A percentile compares a stretch with the other conserved stretches of the same genome.
Evolutionary conservation across 2,329 filamentous ascomycete genomes (phyloP).

Genomic region (Beauveria caledonica): DNA sequence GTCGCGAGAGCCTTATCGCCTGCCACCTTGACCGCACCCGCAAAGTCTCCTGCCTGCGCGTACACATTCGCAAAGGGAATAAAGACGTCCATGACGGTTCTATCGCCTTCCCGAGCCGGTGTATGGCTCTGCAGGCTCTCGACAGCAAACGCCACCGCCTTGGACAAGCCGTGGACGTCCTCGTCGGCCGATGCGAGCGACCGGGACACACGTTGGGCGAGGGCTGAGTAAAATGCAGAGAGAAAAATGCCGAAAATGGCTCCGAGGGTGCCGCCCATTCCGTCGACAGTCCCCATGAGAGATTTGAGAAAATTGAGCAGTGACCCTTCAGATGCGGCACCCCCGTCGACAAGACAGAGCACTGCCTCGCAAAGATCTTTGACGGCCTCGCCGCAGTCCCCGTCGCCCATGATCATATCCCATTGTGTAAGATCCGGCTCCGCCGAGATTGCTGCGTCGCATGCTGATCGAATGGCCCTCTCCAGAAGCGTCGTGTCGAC

Average conservation of each 20-base stretch:
- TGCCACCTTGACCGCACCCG: conserved; percentile 51
- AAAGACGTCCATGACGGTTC: conserved; percentile 49
- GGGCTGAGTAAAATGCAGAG: conserved; percentile 35
- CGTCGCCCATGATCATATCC: conserved; percentile 57
- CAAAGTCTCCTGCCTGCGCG: conserved; percentile 41
- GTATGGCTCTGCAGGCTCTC: conserved; percentile 41
- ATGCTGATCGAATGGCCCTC: conserved; percentile 47
- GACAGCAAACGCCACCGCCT: conserved; percentile 34
- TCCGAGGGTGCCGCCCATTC: conserved; percentile 45
- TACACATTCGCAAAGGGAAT: conserved; percentile 44
- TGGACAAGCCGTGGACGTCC: conserved; percentile 25
- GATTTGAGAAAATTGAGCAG: conserved; percentile 37
- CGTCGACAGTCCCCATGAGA: conserved; percentile 45
- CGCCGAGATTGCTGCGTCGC: conserved; percentile 42
- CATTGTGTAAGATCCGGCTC: conserved; percentile 56
- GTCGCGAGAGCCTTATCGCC: conserved; percentile 52
- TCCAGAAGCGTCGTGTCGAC: conserved; percentile 46
- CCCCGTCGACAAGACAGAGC: conserved; percentile 35
- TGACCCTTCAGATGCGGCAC: conserved; percentile 34
- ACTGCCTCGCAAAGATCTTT: conserved; percentile 42
- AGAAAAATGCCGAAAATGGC: conserved; percentile 48
- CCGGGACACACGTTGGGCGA: conserved; percentile 27
- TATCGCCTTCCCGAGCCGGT: conserved; percentile 45
- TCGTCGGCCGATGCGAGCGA: conserved; percentile 19
- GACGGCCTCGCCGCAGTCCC: conserved; percentile 57